phyloP scores from a whole-genome alignment of 176 grass and related monocot species.

The Eleusine indica region DNA sequence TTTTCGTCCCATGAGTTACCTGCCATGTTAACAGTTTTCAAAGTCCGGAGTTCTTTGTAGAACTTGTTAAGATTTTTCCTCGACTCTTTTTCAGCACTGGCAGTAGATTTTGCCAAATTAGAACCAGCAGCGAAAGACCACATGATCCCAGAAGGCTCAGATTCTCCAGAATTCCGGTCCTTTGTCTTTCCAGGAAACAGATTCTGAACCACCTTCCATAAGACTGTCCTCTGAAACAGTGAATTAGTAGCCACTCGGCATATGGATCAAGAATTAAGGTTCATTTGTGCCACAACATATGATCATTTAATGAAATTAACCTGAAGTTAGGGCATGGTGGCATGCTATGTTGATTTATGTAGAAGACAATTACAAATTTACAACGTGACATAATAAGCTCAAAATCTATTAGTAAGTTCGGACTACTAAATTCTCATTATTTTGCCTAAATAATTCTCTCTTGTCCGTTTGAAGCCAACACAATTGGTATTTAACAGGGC shows the following conservation, averaged over 20 bases:
- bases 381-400: neutral
- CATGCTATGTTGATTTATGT: neutral
- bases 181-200: constrained; percentile 65
- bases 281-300: neutral
- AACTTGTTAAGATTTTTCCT: constrained; percentile 85
- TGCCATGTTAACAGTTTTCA: constrained; percentile 82
- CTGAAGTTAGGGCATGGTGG: neutral
- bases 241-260: constrained; percentile 55
- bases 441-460: neutral
- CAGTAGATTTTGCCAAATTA: constrained; percentile 58
- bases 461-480: neutral
- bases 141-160: constrained; percentile 46
- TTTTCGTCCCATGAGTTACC: constrained; percentile 48
- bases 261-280: neutral
- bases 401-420: neutral
- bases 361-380: neutral
- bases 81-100: constrained; percentile 62
- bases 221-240: constrained; percentile 82
- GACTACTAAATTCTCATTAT: neutral
- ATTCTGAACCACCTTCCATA: constrained; percentile 76
- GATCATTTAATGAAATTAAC: neutral
- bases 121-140: constrained; percentile 85
- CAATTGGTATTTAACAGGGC: neutral
- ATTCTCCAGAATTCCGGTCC: constrained; percentile 25
- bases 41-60: constrained; percentile 73